These are phyloP conservation scores for Leucoagaricus sp. DNA, from an alignment of 1,284 basidiomycete genomes.

Conservation along the genomic window DNA sequence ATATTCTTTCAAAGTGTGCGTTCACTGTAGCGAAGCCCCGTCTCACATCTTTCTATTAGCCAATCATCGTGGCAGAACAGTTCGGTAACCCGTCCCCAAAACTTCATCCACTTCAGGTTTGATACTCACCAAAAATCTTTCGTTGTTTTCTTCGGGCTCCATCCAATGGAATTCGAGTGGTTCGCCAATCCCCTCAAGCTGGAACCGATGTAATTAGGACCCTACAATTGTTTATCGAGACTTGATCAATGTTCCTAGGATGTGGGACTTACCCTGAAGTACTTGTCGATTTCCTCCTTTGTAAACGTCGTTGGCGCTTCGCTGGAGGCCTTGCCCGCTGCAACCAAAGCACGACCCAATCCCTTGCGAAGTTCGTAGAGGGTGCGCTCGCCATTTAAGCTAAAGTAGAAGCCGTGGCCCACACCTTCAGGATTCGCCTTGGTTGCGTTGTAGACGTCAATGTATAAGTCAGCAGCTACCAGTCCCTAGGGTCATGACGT, in stretches of 20 bases:
- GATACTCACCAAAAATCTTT: conserved; percentile 49
- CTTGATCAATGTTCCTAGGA: too few relatives aligned
- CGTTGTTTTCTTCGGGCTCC: conserved; percentile 49
- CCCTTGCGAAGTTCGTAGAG: conserved; percentile 31
- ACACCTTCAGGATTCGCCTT: conserved; percentile 28
- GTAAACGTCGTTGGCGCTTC: conserved; percentile 38
- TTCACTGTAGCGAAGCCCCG: too few relatives aligned
- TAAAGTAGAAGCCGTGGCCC: conserved; percentile 51
- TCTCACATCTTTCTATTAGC: too few relatives aligned
- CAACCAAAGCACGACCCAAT: conserved; percentile 28
- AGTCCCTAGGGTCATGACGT: too few relatives aligned
- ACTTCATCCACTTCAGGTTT: conserved; percentile 38
- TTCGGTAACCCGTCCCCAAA: neutral
- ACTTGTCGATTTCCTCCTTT: conserved; percentile 36
- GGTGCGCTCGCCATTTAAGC: conserved; percentile 46
- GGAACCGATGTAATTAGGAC: conserved; percentile 12
- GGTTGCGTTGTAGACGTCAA: conserved; percentile 42
- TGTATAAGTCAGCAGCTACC: conserved; percentile 44
- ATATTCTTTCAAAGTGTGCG: too few relatives aligned
- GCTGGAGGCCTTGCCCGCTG: conserved; percentile 27
- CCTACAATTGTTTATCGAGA: too few relatives aligned
- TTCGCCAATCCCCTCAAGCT: conserved; percentile 55
- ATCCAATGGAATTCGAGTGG: conserved; percentile 55
- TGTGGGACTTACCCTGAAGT: conserved; percentile 29
- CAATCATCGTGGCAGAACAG: too few relatives aligned